Evolutionary conservation across 805 yeast genomes (phyloP), one percentile per base, ranked within the genome.

Genomic region (Yarrowia sp.): DNA sequence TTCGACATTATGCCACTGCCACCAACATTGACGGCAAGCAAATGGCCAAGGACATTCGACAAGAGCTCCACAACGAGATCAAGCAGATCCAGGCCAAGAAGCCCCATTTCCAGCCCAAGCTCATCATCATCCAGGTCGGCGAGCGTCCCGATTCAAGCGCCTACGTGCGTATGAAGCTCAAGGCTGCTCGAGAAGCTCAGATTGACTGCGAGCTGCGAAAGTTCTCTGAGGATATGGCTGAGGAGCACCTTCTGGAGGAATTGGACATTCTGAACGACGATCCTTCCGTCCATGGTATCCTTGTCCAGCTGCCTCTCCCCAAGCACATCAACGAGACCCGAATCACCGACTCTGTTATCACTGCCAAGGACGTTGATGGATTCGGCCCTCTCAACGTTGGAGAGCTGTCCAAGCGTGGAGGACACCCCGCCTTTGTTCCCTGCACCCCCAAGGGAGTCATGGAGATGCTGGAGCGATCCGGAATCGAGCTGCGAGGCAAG

Each of bases 401-500:
- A 69, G 98, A 94, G 76, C 83, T 94, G 69, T 86, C 93, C 73
- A 92, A 92, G 79, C 87, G 90, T 72, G 91, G 91, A 66, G 97
- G 98, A 24, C 76, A 81, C 43, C 97, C 98, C 39, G 79, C 81
- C 69, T 93, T 92, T 78, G 83, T 88, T 71, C 98, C 99, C 42
- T 94, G 98, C 80, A 94, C 99, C 36, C 99, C 99, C 67, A 87
- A 88, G 79, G 99, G 99, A 69, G 86, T 92, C 73, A 88, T 94
- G 82, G 89, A 87, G 74, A 81, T 94, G 74, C 82, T 94, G 74
- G 85, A 89, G 73, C 83, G 87, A 71, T 85, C 91, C 60, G 86
- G 88, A 9, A 85, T 91, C 33, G 79, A 81, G 39, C 79, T 92
- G 68, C 77, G 85, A n/a, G 98, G 98, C 68, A 86, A 91, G 73